These are phyloP conservation scores for Kappamyces sp. DNA, from an alignment of 192 early-diverging fungal genomes.

Conservation along the genomic window DNA sequence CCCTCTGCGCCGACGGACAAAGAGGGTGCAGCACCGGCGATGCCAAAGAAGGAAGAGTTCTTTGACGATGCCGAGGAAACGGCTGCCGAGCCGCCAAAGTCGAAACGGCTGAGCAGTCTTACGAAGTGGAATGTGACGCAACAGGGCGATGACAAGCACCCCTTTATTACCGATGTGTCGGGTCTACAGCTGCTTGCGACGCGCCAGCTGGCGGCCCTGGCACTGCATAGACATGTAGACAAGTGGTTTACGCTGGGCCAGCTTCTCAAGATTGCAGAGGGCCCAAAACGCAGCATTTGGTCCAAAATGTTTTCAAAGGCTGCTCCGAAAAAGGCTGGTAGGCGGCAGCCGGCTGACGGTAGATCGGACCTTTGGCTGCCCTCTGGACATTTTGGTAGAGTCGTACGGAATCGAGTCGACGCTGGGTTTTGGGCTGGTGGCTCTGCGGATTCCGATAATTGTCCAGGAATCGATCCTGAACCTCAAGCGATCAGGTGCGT, in stretches of 20 bases:
- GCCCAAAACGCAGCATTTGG: conserved; percentile 73
- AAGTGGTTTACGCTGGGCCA: conserved; percentile 67
- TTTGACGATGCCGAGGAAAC: conserved; percentile 10
- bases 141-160: conserved; percentile 1
- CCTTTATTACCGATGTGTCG: conserved; percentile 58
- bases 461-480: conserved; percentile 74
- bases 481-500: conserved; percentile 66
- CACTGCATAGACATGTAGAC: conserved; percentile 65
- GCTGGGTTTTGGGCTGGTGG: conserved; percentile 57
- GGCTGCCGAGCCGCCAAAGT: conserved; percentile 7
- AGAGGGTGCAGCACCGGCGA: conserved; percentile 7
- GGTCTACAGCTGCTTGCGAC: conserved; percentile 80
- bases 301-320: conserved; percentile 42
- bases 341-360: conserved; percentile 18
- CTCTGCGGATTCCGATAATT: conserved; percentile 76
- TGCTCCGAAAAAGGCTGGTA: conserved; percentile 47
- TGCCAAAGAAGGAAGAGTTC: background rate
- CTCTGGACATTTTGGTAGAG: conserved; percentile 78
- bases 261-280: conserved; percentile 68
- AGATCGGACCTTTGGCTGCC: conserved; percentile 86
- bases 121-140: background rate
- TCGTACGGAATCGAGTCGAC: conserved; percentile 77
- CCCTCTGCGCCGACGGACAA: background rate
- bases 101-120: conserved; percentile 3
- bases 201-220: conserved; percentile 75